Evolutionary conservation across 768 basidiomycete species (phyloP), one percentile per base, ranked within the genome.

Genomic region (Mycena epipterygia): DNA sequence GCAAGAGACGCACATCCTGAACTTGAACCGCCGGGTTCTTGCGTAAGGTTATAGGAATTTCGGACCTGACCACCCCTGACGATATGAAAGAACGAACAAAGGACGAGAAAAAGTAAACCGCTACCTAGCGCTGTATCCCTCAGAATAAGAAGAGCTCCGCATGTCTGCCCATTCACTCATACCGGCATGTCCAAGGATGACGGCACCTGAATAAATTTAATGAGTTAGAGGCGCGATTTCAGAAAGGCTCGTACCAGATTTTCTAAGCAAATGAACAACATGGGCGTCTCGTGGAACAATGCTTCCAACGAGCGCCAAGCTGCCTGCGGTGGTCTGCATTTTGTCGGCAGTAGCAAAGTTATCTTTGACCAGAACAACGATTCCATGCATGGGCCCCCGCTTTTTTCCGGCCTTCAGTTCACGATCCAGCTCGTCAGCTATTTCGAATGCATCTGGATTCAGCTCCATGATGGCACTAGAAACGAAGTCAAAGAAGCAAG

Each of bases 21-120:
- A 3, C 82, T 83, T 21, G 82, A 84, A 21, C 85, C 85, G 41
- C 81, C 81, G 9, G 84, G 84, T 62, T 84, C 78, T 77, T 78
- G 25, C 76, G 83, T 72, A 74, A 73, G 72, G 29, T 73, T 83
- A 66, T 83, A 84, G 6, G 81, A 79, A 52, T 78, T 80, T 19
- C 79, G 81, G 37, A 77, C 79, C 72, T 84, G 84, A 11, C 84
- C 84, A 27, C 83, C 81, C 21, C 85, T 80, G 66, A 75, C 77
- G 78, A 75, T 78, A 81, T 56, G 78, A 51, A n/a, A 29, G 19
- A 80, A 17, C 39, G 46, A 49, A 51, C 12, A 6, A n/a, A 46
- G 33, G 48, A 17, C 5, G 23, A 46, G 1, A 7, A 42, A 25
- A 3, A n/a, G 17, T 8, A 23, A 46, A 16, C 6, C 25, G 32